These are phyloP conservation scores for Cyclostephanos invisitatus DNA, from an alignment of 108 stramenopile species.

Conservation along the genomic window DNA sequence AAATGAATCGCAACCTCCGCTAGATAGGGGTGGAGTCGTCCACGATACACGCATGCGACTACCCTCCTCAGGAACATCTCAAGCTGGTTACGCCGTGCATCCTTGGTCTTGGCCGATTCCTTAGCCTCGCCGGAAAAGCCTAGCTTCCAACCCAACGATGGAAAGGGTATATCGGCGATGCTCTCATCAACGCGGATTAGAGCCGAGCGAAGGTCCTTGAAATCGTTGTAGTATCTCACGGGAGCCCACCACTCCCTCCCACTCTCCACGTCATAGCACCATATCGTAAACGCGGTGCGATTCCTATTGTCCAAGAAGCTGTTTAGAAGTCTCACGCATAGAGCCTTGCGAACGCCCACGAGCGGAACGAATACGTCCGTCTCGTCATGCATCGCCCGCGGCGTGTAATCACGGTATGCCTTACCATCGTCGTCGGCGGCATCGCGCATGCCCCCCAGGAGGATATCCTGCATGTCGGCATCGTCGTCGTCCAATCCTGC, in stretches of 20 bases:
- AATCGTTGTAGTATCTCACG: conserved; percentile 76
- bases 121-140: conserved; percentile 34
- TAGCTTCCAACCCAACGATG: conserved; percentile 39
- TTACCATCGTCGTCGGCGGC: conserved; percentile 10
- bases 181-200: conserved; percentile 42
- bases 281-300: conserved; percentile 78
- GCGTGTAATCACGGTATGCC: conserved; percentile 21
- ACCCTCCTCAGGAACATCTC: conserved; percentile 70
- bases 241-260: conserved; percentile 88
- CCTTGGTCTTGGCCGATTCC: conserved; percentile 46
- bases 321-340: conserved; percentile 79
- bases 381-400: conserved; percentile 8
- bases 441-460: conserved; percentile 25
- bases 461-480: conserved; percentile 44
- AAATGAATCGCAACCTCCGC: conserved; percentile 78
- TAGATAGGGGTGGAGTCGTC: conserved; percentile 57
- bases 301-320: conserved; percentile 60
- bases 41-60: conserved; percentile 61
- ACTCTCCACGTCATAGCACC: conserved; percentile 81
- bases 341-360: conserved; percentile 72
- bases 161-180: conserved; percentile 65
- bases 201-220: conserved; percentile 67
- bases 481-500: conserved; percentile 46
- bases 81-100: conserved; percentile 56
- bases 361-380: conserved; percentile 64